A percentile compares a stretch with the other conserved stretches of the same genome.
Evolutionary conservation across 192 early-diverging fungal genomes (phyloP).

Genomic region (Haplosporangium gracile): DNA sequence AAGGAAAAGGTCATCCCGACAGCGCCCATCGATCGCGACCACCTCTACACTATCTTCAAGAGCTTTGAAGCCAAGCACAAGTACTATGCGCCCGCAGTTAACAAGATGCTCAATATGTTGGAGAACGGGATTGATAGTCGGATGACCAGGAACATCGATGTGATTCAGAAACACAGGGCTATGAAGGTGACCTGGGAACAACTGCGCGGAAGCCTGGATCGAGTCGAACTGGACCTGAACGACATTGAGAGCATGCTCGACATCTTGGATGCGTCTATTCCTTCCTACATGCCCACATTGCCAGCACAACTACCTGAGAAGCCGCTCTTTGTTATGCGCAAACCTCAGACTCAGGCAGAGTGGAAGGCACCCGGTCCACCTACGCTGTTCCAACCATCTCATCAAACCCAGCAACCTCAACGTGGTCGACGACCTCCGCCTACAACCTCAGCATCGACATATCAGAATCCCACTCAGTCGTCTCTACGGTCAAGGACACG

Average conservation of each 20-base stretch:
- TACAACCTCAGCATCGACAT: not conserved
- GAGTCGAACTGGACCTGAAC: constrained; percentile 51
- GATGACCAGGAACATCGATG: constrained; percentile 52
- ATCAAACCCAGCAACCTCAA: constrained; percentile 18
- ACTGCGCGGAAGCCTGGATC: constrained; percentile 45
- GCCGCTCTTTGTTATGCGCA: constrained; percentile 43
- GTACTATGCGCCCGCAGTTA: constrained; percentile 66
- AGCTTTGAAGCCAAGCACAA: constrained; percentile 70
- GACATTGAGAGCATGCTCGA: constrained; percentile 46
- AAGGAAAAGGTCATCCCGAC: constrained; percentile 39
- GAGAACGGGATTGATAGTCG: constrained; percentile 64
- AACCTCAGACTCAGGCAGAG: constrained; percentile 27
- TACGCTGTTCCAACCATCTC: constrained; percentile 33
- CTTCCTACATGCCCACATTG: constrained; percentile 29
- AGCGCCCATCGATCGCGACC: constrained; percentile 55
- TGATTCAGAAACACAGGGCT: constrained; percentile 54
- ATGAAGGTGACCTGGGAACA: constrained; percentile 63
- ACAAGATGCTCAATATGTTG: constrained; percentile 67
- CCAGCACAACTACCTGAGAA: constrained; percentile 50
- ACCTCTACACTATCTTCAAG: constrained; percentile 65
- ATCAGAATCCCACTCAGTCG: constrained; percentile 3
- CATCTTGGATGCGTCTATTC: constrained; percentile 51
- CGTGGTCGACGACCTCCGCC: constrained; percentile 40
- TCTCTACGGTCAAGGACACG: not conserved
- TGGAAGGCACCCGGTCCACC: constrained; percentile 24